phyloP scores from a whole-genome alignment of 2,329 filamentous ascomycete genomes.

The Cercospora zeina region DNA sequence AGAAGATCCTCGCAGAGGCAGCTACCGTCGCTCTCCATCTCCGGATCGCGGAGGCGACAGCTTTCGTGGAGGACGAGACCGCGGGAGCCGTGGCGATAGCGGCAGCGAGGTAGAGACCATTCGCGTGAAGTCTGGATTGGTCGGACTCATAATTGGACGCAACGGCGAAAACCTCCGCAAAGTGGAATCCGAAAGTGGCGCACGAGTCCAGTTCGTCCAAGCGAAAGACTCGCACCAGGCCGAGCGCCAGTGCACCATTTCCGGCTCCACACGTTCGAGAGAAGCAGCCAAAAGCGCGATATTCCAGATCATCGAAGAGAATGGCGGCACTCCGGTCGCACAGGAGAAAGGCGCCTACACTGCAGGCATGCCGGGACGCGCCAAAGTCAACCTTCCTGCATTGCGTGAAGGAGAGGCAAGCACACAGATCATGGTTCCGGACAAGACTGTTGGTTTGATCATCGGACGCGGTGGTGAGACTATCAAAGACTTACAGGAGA shows the following conservation, averaged over 20 bases:
- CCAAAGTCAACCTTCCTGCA: constrained; percentile 48
- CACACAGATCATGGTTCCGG: constrained; percentile 91
- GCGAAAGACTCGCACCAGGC: constrained; percentile 69
- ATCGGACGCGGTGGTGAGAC: constrained; percentile 93
- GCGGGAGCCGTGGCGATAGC: constrained; percentile 48
- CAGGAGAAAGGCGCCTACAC: constrained; percentile 41
- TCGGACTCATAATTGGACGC: constrained; percentile 86
- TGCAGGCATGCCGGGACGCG: constrained; percentile 40
- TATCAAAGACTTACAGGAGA: constrained; percentile 86
- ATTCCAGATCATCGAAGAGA: constrained; percentile 84
- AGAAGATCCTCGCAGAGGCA: constrained; percentile 59
- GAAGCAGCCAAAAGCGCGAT: constrained; percentile 80
- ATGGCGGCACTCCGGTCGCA: constrained; percentile 57
- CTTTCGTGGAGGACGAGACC: constrained; percentile 34
- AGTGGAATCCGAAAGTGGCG: constrained; percentile 78
- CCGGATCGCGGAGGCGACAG: constrained; percentile 47
- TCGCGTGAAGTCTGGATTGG: constrained; percentile 79
- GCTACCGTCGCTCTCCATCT: constrained; percentile 71
- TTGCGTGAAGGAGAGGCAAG: constrained; percentile 79
- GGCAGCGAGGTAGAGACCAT: constrained; percentile 82
- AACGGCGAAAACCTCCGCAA: constrained; percentile 85
- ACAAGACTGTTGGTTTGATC: constrained; percentile 87
- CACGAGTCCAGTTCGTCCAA: constrained; percentile 84
- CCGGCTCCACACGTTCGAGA: constrained; percentile 69
- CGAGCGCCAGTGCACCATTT: constrained; percentile 82